Percentiles rank a stretch among this genome's conserved stretches.
Evolutionary conservation across 179 eudicot species (phyloP).

Genomic region (Beta macrorhiza): DNA sequence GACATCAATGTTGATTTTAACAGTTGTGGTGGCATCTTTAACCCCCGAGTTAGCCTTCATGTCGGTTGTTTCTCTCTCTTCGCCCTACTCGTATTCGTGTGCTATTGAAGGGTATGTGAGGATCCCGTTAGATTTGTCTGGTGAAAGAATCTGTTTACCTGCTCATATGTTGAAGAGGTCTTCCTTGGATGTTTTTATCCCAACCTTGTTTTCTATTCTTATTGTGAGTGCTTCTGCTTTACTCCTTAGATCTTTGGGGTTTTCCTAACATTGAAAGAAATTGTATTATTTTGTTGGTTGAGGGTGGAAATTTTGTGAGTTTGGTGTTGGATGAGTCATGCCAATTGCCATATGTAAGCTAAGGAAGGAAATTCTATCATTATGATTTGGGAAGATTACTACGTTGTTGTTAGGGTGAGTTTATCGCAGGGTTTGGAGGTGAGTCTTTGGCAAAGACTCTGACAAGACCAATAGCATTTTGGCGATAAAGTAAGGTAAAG

Average conservation of each 20-base stretch:
- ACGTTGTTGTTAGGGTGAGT: too few species aligned
- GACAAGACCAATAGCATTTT: too few species aligned
- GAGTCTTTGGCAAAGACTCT: too few species aligned
- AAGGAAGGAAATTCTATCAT: background rate
- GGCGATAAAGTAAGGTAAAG: too few species aligned
- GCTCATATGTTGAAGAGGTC: constrained; percentile 33
- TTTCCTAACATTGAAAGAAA: constrained; percentile 17
- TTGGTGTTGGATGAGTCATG: constrained; percentile 11
- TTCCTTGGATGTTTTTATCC: constrained; percentile 31
- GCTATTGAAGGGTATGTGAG: constrained; percentile 23
- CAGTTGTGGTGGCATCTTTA: constrained; percentile 32
- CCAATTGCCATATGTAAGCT: background rate
- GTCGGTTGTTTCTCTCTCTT: constrained; percentile 20
- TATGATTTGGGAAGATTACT: too few species aligned
- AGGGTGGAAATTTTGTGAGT: background rate
- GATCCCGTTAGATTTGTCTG: constrained; percentile 33
- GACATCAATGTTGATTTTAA: constrained; percentile 27
- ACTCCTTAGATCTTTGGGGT: constrained; percentile 29
- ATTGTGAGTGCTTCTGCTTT: constrained; percentile 35
- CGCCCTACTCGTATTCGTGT: constrained; percentile 23
- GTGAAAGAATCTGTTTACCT: constrained; percentile 35
- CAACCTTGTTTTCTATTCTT: constrained; percentile 36
- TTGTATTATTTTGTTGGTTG: background rate
- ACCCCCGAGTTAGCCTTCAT: constrained; percentile 33
- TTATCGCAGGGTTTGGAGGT: too few species aligned